Base-by-base conservation (phyloP, 257 asterid genomes). In the Misopates orontium region DNA sequence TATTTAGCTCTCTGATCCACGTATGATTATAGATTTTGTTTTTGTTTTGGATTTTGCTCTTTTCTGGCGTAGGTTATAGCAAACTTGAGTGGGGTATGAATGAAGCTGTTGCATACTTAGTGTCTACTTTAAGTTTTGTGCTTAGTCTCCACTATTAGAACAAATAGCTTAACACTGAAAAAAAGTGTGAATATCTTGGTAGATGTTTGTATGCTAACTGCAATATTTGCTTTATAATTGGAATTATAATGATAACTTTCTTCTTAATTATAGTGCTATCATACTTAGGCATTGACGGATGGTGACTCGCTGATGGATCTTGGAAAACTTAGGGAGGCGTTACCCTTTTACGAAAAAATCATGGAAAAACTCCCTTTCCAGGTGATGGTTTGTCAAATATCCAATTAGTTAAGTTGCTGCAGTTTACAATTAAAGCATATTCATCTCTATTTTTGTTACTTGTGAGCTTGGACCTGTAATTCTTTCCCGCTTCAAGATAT, bases 261-360 rank as follows among this genome's bases (percentile, higher is more conserved):
- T 77, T 83, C 85, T 83, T 84, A 82, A 69, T 91, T 85, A 74
- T 83, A 80, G 88, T 90, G 84, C 78, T 81, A 41, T 78, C 75
- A 39, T 87, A 70, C 84, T 57, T 83, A 93, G 98, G 95, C 80
- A 73, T 68, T 93, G 80, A 82, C 70, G 49, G 95, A 87, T 4
- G 97, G 97, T 1, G 88, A 93, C 80, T 73, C 82, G 18, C 81
- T 87, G 77, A 86, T 93, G 99, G 97, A 87, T 75, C 78, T 64
- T 48, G 99, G 97, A 63, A 75, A 81, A 44, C 87, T 93, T 63
- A 83, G 83, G 80, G 95, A 80, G 60, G 99, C 97, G 7, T 62
- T 88, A 50, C 84, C 90, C 59, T 86, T 85, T 41, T 90, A 90
- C 64, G 87, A 84, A 64, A 57, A 75, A 69, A 78, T 93, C 72